Evolutionary conservation across 768 basidiomycete species (phyloP).

Genomic region (Rhizopogon roseolus): DNA sequence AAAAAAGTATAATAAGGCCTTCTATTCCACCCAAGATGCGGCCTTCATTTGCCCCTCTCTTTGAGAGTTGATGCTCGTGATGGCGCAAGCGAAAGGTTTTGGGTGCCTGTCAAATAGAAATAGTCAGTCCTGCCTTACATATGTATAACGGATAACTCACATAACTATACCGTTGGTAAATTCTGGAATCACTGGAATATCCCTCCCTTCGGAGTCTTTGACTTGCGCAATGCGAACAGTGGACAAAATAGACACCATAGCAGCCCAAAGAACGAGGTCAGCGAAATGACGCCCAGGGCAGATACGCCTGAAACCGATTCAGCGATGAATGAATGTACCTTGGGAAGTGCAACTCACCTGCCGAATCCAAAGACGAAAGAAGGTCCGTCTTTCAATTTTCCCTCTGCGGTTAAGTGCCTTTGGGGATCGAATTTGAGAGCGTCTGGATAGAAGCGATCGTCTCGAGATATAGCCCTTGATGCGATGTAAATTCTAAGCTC

Average conservation of each 20-base stretch:
- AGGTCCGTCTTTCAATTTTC: background rate
- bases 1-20: no score
- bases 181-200: slow-evolving; percentile 1
- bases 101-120: background rate
- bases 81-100: slow-evolving; percentile 1
- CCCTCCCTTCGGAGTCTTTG: slow-evolving; percentile 1
- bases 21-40: background rate
- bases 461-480: background rate
- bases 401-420: background rate
- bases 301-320: background rate
- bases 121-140: background rate
- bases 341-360: background rate
- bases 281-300: slow-evolving; percentile 4
- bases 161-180: background rate
- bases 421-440: background rate
- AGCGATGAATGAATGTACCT: background rate
- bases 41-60: background rate
- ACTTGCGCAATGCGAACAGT: slow-evolving; percentile 4
- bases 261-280: background rate
- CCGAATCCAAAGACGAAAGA: background rate
- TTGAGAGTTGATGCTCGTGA: background rate
- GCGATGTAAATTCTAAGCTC: background rate
- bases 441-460: background rate
- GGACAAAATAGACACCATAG: slow-evolving; percentile 2
- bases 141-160: background rate